Base-by-base conservation (phyloP, 169 alveolate species). In the Plasmodium falciparum region DNA sequence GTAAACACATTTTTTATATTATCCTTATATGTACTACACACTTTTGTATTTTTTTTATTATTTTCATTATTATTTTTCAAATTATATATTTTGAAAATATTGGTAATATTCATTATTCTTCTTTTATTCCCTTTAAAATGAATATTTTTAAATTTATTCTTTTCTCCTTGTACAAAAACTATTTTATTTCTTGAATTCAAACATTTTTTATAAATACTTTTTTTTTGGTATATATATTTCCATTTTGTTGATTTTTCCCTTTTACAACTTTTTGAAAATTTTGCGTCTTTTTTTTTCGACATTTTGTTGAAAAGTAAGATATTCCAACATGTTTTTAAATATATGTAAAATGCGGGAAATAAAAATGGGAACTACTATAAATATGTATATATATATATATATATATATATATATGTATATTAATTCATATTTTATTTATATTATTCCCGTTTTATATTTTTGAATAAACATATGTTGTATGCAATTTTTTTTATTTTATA, bases 251-350 rank as follows among this genome's bases (percentile, higher is more conserved):
- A 50, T 29, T 17, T 63, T 26, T 45, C 59, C 2, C 0, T 58
- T 54, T 15, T 72, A 61, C 90, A 70, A 80, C 58, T 69, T 80
- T 56, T 80, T 56, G 43, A 69, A 67, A 69, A 22, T 45, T 49
- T 3, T 9, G 17, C n/a, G 17, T 66, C 80, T 47, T 66, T 61
- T 67, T 13, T 73, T 29, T 33, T 73, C 22, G 22, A 56, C 65
- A 56, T 56, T 56, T 56, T 56, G 6, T 56, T 56, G 45, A 33
- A 33, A 33, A 33, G 45, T 33, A 33, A 33, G 45, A 33, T 7
- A 33, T 33, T 33, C 45, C 45, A 33, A 33, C 45, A 33, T 33
- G 45, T 33, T 33, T 33, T 33, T 33, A 33, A 33, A 5, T 33
- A 33, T 5, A 33, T 33, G 5, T 33, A 33, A 33, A 33, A 33